Percentiles rank a stretch among this genome's conserved stretches.
Conservation (phyloP, 1,139 yeast genomes). For the Kazachstania sp. region DNA sequence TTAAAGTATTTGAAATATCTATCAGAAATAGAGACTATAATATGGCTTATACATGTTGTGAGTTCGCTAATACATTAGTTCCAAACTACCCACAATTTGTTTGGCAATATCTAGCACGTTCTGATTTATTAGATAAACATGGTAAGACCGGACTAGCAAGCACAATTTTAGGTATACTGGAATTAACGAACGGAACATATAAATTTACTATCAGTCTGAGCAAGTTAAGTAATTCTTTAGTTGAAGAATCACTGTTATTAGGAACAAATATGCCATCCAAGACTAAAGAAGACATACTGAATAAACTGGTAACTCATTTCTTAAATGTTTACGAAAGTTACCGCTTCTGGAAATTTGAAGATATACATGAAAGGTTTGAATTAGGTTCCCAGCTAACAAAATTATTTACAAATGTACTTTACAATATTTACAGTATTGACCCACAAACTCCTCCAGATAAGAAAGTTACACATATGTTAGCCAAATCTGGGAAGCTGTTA, state of each 20-base stretch:
- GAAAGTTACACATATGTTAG: constrained; percentile 44
- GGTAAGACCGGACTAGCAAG: constrained; percentile 65
- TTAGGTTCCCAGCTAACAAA: constrained; percentile 52
- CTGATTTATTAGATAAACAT: constrained; percentile 54
- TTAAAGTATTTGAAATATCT: constrained; percentile 60
- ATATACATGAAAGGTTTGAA: constrained; percentile 49
- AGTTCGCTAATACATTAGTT: constrained; percentile 44
- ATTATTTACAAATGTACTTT: constrained; percentile 48
- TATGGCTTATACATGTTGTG: constrained; percentile 41
- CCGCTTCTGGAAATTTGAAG: constrained; percentile 56
- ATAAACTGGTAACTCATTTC: constrained; percentile 49
- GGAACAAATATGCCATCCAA: constrained; percentile 36
- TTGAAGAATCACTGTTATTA: constrained; percentile 43
- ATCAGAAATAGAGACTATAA: constrained; percentile 46
- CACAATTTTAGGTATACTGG: constrained; percentile 61
- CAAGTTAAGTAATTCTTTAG: constrained; percentile 46
- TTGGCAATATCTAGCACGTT: constrained; percentile 69
- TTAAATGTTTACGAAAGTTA: constrained; percentile 68
- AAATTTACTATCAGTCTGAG: constrained; percentile 54
- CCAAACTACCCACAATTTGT: constrained; percentile 54
- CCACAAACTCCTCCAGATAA: constrained; percentile 34
- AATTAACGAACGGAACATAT: constrained; percentile 61
- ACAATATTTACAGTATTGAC: constrained; percentile 51
- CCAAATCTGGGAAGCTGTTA: constrained; percentile 43
- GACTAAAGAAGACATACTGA: constrained; percentile 48